A percentile compares a stretch with the other conserved stretches of the same genome.
Evolutionary conservation across 257 asterid species (phyloP).

Genomic region (Solanum chmielewskii): DNA sequence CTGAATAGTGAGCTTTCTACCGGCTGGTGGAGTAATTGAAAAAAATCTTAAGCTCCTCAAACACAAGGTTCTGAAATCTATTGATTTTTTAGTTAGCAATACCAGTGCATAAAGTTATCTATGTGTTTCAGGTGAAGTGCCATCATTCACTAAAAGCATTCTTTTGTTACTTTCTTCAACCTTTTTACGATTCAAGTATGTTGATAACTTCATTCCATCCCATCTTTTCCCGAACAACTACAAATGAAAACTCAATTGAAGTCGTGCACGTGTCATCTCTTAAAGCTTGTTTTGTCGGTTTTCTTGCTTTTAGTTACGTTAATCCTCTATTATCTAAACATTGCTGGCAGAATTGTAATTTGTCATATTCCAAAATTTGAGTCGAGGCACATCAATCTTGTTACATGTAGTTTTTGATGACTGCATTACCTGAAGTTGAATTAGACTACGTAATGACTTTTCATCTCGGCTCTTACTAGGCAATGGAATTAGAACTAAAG

Average conservation of each 20-base stretch:
- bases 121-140: not conserved
- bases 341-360: not conserved
- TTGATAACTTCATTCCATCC: not conserved
- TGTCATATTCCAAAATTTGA: not conserved
- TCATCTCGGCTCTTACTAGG: slow-evolving; percentile 13
- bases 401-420: not conserved
- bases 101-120: not conserved
- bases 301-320: not conserved
- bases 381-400: not conserved
- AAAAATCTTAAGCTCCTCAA: not conserved
- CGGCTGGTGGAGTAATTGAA: not conserved
- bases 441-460: not conserved
- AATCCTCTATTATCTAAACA: not conserved
- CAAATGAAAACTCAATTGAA: not conserved
- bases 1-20: not conserved
- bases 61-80: not conserved
- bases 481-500: slow-evolving; percentile 69
- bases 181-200: not conserved
- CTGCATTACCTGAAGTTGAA: not conserved
- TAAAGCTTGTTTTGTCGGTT: not conserved
- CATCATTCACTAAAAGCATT: not conserved
- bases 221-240: not conserved
- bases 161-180: not conserved
- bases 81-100: not conserved
- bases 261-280: not conserved